Conservation (phyloP, 2,329 filamentous ascomycete species). For the Botrytis tulipae region DNA sequence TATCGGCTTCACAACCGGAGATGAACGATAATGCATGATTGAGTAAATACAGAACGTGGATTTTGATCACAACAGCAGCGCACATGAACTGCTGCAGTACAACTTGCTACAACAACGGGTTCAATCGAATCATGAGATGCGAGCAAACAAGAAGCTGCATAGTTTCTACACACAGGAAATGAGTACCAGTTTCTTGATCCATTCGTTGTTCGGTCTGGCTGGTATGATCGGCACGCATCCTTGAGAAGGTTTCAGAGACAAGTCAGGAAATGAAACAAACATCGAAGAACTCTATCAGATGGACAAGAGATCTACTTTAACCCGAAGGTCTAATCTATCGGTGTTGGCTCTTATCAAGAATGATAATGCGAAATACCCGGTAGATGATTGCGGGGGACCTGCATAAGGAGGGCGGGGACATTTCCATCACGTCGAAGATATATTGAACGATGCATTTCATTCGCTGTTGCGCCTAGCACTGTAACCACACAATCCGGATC, state of each 20-base stretch:
- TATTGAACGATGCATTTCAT: conserved; percentile 4
- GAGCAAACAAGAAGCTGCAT: background rate
- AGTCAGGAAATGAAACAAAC: conserved; percentile 4
- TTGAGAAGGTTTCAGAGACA: background rate
- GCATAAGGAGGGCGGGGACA: conserved; percentile 6
- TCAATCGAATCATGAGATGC: background rate
- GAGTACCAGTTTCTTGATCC: background rate
- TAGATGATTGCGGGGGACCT: conserved; percentile 11
- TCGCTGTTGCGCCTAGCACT: background rate
- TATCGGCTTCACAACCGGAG: too few relatives aligned
- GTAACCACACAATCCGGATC: background rate
- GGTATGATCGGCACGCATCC: background rate
- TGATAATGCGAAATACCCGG: background rate
- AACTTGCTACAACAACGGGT: background rate
- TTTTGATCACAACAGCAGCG: conserved; percentile 11
- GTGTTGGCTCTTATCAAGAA: background rate
- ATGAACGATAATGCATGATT: background rate
- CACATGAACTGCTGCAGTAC: background rate
- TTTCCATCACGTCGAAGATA: background rate
- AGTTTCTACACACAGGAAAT: background rate
- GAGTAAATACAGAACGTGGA: background rate
- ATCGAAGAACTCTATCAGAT: background rate
- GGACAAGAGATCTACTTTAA: background rate
- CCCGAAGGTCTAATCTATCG: background rate
- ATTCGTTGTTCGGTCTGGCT: background rate